phyloP scores from a whole-genome alignment of 352 stramenopile species.

The Phytophthora citrophthora region DNA sequence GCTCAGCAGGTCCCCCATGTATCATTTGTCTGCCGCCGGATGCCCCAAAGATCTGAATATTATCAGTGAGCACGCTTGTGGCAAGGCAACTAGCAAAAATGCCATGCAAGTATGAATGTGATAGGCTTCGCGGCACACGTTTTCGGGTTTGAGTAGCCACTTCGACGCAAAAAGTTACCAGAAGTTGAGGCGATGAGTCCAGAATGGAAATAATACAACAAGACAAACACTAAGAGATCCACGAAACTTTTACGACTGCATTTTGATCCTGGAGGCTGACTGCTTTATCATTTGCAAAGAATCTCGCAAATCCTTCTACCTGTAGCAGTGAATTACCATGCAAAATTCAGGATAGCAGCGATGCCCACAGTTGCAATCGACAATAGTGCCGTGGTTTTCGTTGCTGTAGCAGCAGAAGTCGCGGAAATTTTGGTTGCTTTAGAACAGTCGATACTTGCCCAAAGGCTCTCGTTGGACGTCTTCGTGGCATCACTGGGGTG shows the following conservation, averaged over 20 bases:
- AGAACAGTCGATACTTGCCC: conserved; percentile 33
- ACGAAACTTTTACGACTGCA: too few relatives aligned
- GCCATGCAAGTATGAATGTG: neutral
- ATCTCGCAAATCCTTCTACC: neutral
- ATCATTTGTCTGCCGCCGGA: neutral
- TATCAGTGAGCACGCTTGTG: too few relatives aligned
- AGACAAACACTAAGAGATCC: neutral
- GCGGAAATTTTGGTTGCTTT: conserved; percentile 20
- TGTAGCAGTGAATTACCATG: neutral
- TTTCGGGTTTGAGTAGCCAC: neutral
- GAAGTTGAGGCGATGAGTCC: neutral
- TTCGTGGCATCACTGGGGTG: conserved; percentile 34
- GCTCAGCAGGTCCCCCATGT: neutral
- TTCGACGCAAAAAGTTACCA: neutral
- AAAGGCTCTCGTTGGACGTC: conserved; percentile 31
- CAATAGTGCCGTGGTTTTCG: neutral
- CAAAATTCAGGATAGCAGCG: conserved; percentile 13
- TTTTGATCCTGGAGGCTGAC: neutral
- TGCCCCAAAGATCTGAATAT: too few relatives aligned
- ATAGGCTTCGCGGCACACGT: conserved; percentile 4
- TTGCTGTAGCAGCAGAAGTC: conserved; percentile 15
- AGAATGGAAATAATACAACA: neutral
- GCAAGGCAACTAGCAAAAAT: neutral
- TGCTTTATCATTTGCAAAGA: too few relatives aligned
- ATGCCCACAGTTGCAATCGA: conserved; percentile 7